Conservation (phyloP, 495 filamentous ascomycete species). For the Filosporella fistucella region DNA sequence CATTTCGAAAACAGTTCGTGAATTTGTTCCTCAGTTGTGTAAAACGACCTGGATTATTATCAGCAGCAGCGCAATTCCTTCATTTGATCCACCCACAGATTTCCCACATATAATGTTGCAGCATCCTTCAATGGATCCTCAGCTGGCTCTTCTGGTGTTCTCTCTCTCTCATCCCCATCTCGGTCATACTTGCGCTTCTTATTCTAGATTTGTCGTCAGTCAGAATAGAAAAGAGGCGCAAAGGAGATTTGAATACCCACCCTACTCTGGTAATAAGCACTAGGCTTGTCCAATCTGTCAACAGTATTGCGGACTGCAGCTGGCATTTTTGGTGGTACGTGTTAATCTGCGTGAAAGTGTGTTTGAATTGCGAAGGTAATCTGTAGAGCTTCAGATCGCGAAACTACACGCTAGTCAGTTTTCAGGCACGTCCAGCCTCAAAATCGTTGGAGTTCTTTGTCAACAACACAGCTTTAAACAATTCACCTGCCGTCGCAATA, state of each 20-base stretch:
- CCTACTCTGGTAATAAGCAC: slow-evolving; percentile 78
- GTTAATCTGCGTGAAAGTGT: neutral
- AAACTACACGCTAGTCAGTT: slow-evolving; percentile 14
- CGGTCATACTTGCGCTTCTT: slow-evolving; percentile 58
- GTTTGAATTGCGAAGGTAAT: slow-evolving; percentile 12
- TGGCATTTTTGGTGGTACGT: slow-evolving; percentile 22
- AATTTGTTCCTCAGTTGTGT: slow-evolving; percentile 98
- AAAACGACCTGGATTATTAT: slow-evolving; percentile 91
- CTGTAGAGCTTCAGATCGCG: neutral
- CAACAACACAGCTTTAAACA: slow-evolving; percentile 14
- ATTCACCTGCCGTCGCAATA: slow-evolving; percentile 2
- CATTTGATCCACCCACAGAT: slow-evolving; percentile 60
- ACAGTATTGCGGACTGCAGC: slow-evolving; percentile 56
- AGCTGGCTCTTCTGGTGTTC: slow-evolving; percentile 45
- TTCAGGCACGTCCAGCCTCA: slow-evolving; percentile 12
- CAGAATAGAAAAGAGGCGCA: slow-evolving; percentile 4
- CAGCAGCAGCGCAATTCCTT: slow-evolving; percentile 29
- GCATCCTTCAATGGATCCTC: slow-evolving; percentile 79
- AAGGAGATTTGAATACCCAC: slow-evolving; percentile 40
- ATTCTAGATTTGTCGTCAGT: slow-evolving; percentile 27
- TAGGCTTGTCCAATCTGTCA: slow-evolving; percentile 82
- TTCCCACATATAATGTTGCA: slow-evolving; percentile 95
- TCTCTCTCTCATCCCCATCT: slow-evolving; percentile 47
- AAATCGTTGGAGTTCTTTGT: slow-evolving; percentile 9
- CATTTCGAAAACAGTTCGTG: slow-evolving; percentile 97